Evolutionary conservation across 345 rosid genomes (phyloP).

Genomic region (Zanthoxylum bungeanum): DNA sequence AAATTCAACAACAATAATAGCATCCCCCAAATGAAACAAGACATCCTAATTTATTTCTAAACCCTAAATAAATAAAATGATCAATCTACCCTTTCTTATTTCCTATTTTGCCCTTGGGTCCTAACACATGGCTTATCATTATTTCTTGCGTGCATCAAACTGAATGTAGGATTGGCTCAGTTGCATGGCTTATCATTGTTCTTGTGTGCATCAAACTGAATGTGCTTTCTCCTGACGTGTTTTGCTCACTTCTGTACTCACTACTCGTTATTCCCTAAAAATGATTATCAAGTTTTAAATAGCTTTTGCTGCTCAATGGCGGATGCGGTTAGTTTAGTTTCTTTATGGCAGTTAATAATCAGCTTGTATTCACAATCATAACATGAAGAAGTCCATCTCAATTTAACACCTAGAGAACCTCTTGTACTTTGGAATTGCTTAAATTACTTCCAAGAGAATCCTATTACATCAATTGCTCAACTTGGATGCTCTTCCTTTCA

Average conservation of each 20-base stretch:
- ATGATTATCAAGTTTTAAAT: not conserved
- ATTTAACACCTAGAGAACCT: not conserved
- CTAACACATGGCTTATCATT: no score
- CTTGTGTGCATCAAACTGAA: not conserved
- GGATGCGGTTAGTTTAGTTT: not conserved
- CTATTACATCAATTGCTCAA: constrained; percentile 10
- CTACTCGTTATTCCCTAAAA: not conserved
- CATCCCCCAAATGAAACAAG: no score
- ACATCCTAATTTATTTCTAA: no score
- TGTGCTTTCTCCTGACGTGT: not conserved
- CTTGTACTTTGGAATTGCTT: constrained; percentile 7
- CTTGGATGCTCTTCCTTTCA: constrained; percentile 28
- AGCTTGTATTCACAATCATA: not conserved
- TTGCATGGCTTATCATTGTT: not conserved
- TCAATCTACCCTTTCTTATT: no score
- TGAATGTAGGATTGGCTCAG: not conserved
- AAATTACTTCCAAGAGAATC: constrained; percentile 1
- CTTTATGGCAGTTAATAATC: not conserved
- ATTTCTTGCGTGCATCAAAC: no score
- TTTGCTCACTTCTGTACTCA: not conserved
- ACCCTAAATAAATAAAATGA: no score
- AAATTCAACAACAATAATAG: no score
- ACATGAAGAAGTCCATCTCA: not conserved
- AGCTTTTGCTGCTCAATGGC: not conserved
- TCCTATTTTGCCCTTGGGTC: no score